Percentiles rank a stretch among this genome's conserved stretches.
Conservation (phyloP, 2,329 filamentous ascomycete genomes). For the Cryphonectria radicalis region DNA sequence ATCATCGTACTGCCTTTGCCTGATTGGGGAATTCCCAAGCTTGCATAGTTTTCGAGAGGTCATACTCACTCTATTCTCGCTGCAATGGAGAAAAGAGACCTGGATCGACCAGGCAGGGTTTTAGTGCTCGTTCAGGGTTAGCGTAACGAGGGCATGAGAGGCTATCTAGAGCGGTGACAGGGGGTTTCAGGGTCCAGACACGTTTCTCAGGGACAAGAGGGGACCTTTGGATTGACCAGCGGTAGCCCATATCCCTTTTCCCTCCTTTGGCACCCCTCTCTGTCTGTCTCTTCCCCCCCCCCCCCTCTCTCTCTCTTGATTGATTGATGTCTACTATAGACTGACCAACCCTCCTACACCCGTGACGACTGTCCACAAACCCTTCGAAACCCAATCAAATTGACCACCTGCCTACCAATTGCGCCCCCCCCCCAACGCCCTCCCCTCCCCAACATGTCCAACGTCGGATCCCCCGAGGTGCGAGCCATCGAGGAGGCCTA, state of each 20-base stretch:
- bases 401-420: background rate
- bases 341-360: background rate
- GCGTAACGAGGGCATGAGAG: background rate
- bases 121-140: background rate
- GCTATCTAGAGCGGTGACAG: slow-evolving; percentile 5
- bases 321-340: background rate
- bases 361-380: background rate
- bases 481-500: slow-evolving; percentile 61
- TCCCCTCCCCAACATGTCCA: slow-evolving; percentile 51
- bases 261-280: too few species aligned
- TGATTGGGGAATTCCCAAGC: background rate
- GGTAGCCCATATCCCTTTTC: background rate
- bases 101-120: background rate
- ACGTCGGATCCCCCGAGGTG: slow-evolving; percentile 57
- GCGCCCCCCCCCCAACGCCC: background rate
- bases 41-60: background rate
- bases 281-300: too few species aligned
- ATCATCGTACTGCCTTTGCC: background rate
- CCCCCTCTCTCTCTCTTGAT: background rate
- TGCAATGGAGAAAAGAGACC: background rate
- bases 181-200: slow-evolving; percentile 11
- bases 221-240: background rate
- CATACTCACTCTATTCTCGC: background rate
- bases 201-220: slow-evolving; percentile 14
- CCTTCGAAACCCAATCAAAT: background rate